A percentile compares a stretch with the other conserved stretches of the same genome.
Evolutionary conservation across 345 rosid species (phyloP).

Genomic region (Brassica carinata): DNA sequence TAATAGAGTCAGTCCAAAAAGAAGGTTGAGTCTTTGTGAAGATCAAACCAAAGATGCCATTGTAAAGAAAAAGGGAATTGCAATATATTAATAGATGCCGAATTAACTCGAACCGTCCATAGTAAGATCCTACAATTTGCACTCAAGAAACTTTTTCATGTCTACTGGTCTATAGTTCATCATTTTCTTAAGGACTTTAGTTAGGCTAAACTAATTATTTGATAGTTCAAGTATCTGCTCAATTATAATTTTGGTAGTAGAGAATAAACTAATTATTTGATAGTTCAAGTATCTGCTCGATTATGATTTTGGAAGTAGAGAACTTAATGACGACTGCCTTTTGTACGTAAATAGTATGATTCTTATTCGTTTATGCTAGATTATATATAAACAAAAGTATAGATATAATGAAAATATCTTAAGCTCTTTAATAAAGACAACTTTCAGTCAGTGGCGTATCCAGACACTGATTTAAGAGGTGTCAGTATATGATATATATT

Average conservation of each 20-base stretch:
- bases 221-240: conserved; percentile 17
- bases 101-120: conserved; percentile 42
- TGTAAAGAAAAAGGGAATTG: conserved; percentile 34
- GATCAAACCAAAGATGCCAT: conserved; percentile 38
- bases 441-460: not conserved
- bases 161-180: conserved; percentile 19
- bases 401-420: not conserved
- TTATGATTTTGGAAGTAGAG: conserved; percentile 16
- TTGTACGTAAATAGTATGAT: conserved; percentile 1
- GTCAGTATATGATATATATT: too few relatives aligned
- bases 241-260: conserved; percentile 14
- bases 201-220: conserved; percentile 1
- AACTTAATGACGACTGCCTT: conserved; percentile 28
- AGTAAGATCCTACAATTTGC: conserved; percentile 34
- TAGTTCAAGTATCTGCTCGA: conserved; percentile 20
- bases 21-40: conserved; percentile 39
- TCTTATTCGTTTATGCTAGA: conserved; percentile 27
- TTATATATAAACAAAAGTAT: conserved; percentile 11
- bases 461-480: too few relatives aligned
- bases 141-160: conserved; percentile 15
- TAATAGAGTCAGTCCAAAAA: not conserved
- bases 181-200: not conserved
- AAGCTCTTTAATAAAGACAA: conserved; percentile 5
- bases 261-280: not conserved
- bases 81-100: conserved; percentile 33